These are phyloP conservation scores for Acanthamoeba polyphaga DNA, from an alignment of 208 protist species.

Conservation along the genomic window DNA sequence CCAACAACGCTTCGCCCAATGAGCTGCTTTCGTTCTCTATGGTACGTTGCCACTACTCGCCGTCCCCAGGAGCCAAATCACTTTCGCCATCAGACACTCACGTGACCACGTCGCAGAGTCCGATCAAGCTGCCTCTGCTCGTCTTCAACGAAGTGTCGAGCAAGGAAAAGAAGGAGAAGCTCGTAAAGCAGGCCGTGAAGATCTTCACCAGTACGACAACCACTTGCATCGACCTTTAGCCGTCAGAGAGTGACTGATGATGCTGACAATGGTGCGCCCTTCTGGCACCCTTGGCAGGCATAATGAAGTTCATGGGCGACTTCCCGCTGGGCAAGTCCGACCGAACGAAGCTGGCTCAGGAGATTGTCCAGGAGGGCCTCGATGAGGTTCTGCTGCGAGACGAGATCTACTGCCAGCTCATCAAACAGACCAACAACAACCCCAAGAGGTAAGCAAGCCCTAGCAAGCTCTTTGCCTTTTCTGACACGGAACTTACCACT, in stretches of 20 bases:
- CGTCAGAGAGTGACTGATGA: too few relatives aligned
- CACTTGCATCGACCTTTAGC: not conserved
- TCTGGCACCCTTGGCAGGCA: not conserved
- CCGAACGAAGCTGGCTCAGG: conserved; percentile 14
- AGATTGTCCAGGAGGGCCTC: conserved; percentile 46
- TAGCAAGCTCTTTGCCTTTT: not conserved
- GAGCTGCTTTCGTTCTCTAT: not conserved
- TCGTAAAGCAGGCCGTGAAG: not conserved
- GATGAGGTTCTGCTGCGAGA: conserved; percentile 14
- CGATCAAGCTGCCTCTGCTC: conserved; percentile 27
- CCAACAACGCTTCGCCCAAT: not conserved
- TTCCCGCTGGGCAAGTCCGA: conserved; percentile 67
- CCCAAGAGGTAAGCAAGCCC: not conserved
- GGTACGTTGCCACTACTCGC: not conserved
- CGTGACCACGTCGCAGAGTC: not conserved
- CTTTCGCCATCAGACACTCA: too few relatives aligned
- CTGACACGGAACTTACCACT: not conserved
- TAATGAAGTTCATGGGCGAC: conserved; percentile 75
- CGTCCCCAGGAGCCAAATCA: not conserved
- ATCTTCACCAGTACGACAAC: conserved; percentile 20
- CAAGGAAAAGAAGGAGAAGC: conserved; percentile 4
- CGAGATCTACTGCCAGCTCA: conserved; percentile 72
- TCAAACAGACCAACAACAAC: conserved; percentile 65
- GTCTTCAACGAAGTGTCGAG: not conserved
- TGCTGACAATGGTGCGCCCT: not conserved